These are phyloP conservation scores for Obba rivulosa DNA, from an alignment of 768 basidiomycete species.

Conservation along the genomic window DNA sequence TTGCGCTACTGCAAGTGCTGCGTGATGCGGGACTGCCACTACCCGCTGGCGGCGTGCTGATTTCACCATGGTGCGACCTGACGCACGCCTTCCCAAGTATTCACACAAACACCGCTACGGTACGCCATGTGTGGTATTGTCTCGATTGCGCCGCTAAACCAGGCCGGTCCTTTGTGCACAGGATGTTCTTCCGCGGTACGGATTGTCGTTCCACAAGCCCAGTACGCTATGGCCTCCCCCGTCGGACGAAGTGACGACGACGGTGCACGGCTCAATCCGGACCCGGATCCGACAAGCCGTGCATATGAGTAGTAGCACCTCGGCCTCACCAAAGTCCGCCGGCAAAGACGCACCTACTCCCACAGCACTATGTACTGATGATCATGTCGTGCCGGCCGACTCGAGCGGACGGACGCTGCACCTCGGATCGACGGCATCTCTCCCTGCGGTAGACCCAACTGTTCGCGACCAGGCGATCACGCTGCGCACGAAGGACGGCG, in stretches of 20 bases:
- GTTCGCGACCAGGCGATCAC: constrained; percentile 39
- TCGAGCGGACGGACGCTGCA: constrained; percentile 32
- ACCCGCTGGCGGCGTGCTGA: constrained; percentile 84
- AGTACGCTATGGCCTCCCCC: constrained; percentile 77
- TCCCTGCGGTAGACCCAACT: constrained; percentile 32
- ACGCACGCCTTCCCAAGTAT: constrained; percentile 94
- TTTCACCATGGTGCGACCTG: constrained; percentile 93
- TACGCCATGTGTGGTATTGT: constrained; percentile 26
- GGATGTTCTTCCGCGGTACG: constrained; percentile 80
- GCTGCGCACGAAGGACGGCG: constrained; percentile 43
- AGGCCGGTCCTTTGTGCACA: constrained; percentile 21
- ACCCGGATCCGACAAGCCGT: constrained; percentile 57
- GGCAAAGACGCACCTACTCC: background rate
- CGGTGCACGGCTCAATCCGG: constrained; percentile 55
- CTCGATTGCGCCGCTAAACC: too few relatives aligned
- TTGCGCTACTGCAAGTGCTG: constrained; percentile 82
- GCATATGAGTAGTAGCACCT: constrained; percentile 10
- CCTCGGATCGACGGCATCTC: constrained; percentile 42
- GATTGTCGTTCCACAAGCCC: constrained; percentile 74
- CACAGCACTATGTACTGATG: background rate
- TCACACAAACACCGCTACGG: constrained; percentile 78
- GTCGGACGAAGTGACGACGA: constrained; percentile 52
- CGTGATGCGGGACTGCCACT: constrained; percentile 77
- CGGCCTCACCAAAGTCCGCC: background rate
- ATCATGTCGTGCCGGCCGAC: constrained; percentile 8